Percentiles rank a stretch among this genome's conserved stretches.
These are phyloP conservation scores for Aureobasidium sp. DNA, from an alignment of 2,329 filamentous ascomycete species.

Conservation along the genomic window DNA sequence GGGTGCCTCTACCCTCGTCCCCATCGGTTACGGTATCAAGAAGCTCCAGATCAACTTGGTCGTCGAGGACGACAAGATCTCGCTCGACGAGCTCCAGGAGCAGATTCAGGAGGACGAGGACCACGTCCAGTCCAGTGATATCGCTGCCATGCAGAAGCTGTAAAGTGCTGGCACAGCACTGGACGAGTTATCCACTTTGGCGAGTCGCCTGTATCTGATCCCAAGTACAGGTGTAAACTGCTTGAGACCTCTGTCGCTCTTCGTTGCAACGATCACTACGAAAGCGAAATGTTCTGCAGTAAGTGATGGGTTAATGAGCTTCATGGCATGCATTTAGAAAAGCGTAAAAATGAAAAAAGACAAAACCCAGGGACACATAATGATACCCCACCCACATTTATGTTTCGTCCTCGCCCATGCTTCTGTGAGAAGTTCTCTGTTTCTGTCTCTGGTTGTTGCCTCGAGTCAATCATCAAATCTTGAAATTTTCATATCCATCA, in stretches of 20 bases:
- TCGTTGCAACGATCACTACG: background rate
- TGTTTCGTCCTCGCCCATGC: background rate
- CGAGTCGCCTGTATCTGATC: slow-evolving; percentile 1
- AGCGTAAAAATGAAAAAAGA: slow-evolving; percentile 15
- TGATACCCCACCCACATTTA: slow-evolving; percentile 8
- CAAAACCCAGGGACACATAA: slow-evolving; percentile 11
- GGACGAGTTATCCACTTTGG: slow-evolving; percentile 1
- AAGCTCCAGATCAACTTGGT: slow-evolving; percentile 99
- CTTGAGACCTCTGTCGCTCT: background rate
- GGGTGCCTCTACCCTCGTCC: slow-evolving; percentile 83
- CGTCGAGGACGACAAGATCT: slow-evolving; percentile 94
- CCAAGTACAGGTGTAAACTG: background rate
- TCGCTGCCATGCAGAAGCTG: slow-evolving; percentile 88
- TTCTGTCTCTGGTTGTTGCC: background rate
- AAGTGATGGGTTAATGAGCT: slow-evolving; percentile 15
- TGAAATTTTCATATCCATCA: no score
- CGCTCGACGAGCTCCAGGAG: slow-evolving; percentile 77
- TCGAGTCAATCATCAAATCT: background rate
- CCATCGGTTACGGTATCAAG: slow-evolving; percentile 95
- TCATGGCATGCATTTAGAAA: slow-evolving; percentile 15
- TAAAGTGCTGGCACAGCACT: slow-evolving; percentile 43
- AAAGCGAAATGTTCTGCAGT: slow-evolving; percentile 8
- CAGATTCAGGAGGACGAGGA: slow-evolving; percentile 84
- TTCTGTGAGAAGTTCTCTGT: background rate
- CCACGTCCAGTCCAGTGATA: slow-evolving; percentile 88